phyloP scores from a whole-genome alignment of 192 early-diverging fungal genomes.

The Endogone sp. region DNA sequence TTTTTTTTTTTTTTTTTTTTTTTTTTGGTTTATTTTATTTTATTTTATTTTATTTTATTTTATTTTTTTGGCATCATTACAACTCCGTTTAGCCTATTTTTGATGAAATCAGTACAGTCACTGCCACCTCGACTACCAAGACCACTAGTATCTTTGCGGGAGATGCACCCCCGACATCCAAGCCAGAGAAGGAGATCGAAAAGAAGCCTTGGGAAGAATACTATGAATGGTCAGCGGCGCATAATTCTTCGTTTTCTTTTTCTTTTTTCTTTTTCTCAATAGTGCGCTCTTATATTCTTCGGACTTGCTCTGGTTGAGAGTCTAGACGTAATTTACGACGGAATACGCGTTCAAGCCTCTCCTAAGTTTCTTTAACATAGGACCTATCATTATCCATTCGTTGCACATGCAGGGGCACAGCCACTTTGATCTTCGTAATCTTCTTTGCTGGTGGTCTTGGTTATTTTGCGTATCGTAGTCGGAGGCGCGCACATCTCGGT shows the following conservation, averaged over 20 bases:
- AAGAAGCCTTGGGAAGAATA: constrained; percentile 1
- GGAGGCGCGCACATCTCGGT: background rate
- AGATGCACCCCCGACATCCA: background rate
- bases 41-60: no score
- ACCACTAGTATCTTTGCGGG: background rate
- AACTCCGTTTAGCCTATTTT: no score
- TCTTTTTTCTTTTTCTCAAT: background rate
- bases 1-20: no score
- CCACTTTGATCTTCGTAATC: background rate
- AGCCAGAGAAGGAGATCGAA: background rate
- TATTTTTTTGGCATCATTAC: no score
- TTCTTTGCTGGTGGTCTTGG: background rate
- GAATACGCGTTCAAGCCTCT: background rate
- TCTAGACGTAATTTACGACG: background rate
- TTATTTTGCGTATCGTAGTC: background rate
- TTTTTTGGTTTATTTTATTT: no score
- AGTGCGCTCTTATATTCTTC: background rate
- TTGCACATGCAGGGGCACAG: background rate
- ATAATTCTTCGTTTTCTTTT: no score
- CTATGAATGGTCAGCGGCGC: constrained; percentile 3
- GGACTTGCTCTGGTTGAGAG: background rate
- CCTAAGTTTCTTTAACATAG: background rate
- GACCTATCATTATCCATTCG: background rate
- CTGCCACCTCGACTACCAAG: background rate
- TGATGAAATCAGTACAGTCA: no score